A percentile compares a stretch with the other conserved stretches of the same genome.
phyloP scores from a whole-genome alignment of 805 yeast species.

The Isabelozyma gotoi region DNA sequence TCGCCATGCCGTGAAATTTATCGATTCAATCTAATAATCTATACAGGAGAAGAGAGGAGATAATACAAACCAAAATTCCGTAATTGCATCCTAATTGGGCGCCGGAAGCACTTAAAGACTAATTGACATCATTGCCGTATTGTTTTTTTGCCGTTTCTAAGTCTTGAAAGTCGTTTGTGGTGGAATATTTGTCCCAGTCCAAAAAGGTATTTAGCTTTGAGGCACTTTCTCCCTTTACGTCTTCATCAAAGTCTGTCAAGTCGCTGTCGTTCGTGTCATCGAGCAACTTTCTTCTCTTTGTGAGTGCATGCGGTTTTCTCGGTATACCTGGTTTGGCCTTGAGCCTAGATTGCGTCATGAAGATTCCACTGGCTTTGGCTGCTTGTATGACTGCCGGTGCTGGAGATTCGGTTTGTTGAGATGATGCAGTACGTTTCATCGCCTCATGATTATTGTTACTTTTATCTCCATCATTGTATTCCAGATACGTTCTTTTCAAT shows the following conservation, averaged over 20 bases:
- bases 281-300: conserved; percentile 3
- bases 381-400: not conserved
- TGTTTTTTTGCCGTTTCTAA: not conserved
- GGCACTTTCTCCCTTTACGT: conserved; percentile 8
- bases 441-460: not conserved
- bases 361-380: conserved; percentile 7
- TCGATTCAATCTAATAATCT: not conserved
- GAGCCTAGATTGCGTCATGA: conserved; percentile 8
- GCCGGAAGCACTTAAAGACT: no score
- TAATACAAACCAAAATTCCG: no score
- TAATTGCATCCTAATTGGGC: no score
- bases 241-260: conserved; percentile 22
- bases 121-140: not conserved
- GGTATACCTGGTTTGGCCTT: not conserved
- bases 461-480: not conserved
- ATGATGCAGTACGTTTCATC: not conserved
- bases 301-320: not conserved
- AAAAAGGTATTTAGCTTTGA: not conserved
- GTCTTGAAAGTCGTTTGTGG: not conserved
- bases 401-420: not conserved
- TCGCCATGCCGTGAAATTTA: not conserved
- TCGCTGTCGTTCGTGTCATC: conserved; percentile 18
- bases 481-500: not conserved
- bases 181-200: not conserved
- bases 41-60: no score